These are phyloP conservation scores for Ogataea paraovalis DNA, from an alignment of 805 yeast genomes.

Conservation along the genomic window DNA sequence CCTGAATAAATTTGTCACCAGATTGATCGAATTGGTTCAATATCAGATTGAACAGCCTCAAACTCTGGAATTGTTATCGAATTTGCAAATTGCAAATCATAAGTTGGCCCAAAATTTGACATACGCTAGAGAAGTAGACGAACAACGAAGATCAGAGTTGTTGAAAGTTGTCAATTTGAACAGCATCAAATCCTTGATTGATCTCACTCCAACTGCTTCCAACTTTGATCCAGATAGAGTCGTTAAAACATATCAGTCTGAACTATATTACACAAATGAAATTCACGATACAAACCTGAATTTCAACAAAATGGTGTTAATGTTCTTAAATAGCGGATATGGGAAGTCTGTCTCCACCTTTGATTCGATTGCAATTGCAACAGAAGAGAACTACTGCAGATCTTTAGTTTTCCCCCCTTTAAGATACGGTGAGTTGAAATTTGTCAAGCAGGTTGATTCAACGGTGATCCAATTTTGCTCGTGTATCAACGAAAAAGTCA, in stretches of 20 bases:
- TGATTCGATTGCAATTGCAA: slow-evolving; percentile 25
- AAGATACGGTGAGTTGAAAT: slow-evolving; percentile 24
- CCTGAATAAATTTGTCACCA: slow-evolving; percentile 20
- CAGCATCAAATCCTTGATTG: slow-evolving; percentile 23
- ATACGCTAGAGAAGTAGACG: slow-evolving; percentile 22
- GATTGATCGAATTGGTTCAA: slow-evolving; percentile 18
- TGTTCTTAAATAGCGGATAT: slow-evolving; percentile 11
- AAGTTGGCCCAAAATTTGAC: slow-evolving; percentile 15
- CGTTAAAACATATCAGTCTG: slow-evolving; percentile 11
- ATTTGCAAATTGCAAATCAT: slow-evolving; percentile 21
- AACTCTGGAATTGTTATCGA: slow-evolving; percentile 21
- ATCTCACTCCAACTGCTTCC: slow-evolving; percentile 19
- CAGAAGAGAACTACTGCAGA: slow-evolving; percentile 27
- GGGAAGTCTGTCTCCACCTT: background rate
- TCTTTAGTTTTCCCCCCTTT: slow-evolving; percentile 34
- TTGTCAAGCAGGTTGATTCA: slow-evolving; percentile 15
- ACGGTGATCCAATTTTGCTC: slow-evolving; percentile 17
- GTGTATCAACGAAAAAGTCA: slow-evolving; percentile 12
- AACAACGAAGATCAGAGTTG: slow-evolving; percentile 17
- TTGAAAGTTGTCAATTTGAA: slow-evolving; percentile 13
- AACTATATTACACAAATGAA: slow-evolving; percentile 26
- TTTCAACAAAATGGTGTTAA: slow-evolving; percentile 17
- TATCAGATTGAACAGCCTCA: slow-evolving; percentile 16
- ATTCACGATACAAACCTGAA: slow-evolving; percentile 18
- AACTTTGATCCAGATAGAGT: slow-evolving; percentile 9